Percentiles rank a stretch among this genome's conserved stretches.
Evolutionary conservation across 176 grass and related monocot species (phyloP).

Genomic region (Carex pumila): DNA sequence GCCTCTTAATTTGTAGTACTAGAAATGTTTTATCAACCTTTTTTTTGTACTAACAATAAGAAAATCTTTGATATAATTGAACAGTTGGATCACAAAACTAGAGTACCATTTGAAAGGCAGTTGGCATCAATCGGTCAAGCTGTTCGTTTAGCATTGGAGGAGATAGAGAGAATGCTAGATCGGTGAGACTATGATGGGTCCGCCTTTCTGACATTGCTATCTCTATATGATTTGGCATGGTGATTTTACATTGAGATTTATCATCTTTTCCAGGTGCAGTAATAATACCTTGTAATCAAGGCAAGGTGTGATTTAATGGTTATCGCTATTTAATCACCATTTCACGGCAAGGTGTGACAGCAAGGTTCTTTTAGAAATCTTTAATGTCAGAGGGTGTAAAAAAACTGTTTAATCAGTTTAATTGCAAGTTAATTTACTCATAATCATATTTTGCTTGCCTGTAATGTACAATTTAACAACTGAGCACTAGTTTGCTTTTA

Average conservation of each 20-base stretch:
- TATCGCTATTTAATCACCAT: not conserved
- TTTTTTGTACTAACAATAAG: not conserved
- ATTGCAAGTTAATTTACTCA: not conserved
- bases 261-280: not conserved
- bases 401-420: not conserved
- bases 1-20: too few relatives aligned
- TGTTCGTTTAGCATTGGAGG: slow-evolving; percentile 40
- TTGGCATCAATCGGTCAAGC: slow-evolving; percentile 40
- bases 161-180: slow-evolving; percentile 73
- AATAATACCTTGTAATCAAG: not conserved
- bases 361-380: not conserved
- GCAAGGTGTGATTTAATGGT: not conserved
- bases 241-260: not conserved
- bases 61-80: slow-evolving; percentile 18
- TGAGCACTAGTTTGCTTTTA: not conserved
- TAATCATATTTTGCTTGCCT: not conserved
- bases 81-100: slow-evolving; percentile 71
- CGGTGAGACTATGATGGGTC: slow-evolving; percentile 82
- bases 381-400: not conserved
- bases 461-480: not conserved
- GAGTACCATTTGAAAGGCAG: slow-evolving; percentile 53
- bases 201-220: slow-evolving; percentile 53
- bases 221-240: slow-evolving; percentile 38
- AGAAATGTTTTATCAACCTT: not conserved
- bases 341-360: not conserved